A percentile compares a stretch with the other conserved stretches of the same genome.
Evolutionary conservation across 345 rosid species (phyloP).

Genomic region (Gossypium thurberi): DNA sequence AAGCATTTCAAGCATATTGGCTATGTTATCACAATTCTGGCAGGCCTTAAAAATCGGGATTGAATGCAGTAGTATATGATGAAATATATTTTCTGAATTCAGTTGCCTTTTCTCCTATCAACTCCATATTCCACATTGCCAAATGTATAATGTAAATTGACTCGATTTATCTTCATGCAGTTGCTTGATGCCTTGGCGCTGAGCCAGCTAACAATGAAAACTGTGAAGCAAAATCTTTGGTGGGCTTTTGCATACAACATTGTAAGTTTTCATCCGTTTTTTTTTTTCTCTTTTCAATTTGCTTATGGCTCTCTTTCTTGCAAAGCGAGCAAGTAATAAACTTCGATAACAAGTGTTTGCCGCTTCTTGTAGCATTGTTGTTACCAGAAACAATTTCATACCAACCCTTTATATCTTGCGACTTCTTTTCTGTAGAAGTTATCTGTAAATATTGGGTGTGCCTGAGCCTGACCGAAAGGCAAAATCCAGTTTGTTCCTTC

Average conservation of each 20-base stretch:
- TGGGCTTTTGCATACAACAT: constrained; percentile 99
- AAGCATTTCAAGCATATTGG: not conserved
- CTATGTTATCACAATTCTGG: not conserved
- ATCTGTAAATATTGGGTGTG: not conserved
- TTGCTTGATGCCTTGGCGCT: constrained; percentile 91
- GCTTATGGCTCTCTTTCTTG: not conserved
- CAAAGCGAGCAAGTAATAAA: not conserved
- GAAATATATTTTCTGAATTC: not conserved
- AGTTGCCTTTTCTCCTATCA: not conserved
- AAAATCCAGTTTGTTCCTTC: not conserved
- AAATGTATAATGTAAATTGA: constrained; percentile 1
- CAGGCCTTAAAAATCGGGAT: not conserved
- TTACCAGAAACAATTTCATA: not conserved
- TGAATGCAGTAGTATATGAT: not conserved
- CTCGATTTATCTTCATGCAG: constrained; percentile 32
- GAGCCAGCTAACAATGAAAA: constrained; percentile 91
- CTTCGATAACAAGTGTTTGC: not conserved
- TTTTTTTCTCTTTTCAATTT: no score
- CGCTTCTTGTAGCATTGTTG: not conserved
- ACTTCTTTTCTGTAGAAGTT: not conserved
- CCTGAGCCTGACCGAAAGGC: not conserved
- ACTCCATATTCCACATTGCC: not conserved
- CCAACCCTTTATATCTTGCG: not conserved
- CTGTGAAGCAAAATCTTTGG: constrained; percentile 95
- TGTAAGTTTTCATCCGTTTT: constrained; percentile 39